Conservation (phyloP, 1,139 yeast species). For the Trichomonascaceae sp. region DNA sequence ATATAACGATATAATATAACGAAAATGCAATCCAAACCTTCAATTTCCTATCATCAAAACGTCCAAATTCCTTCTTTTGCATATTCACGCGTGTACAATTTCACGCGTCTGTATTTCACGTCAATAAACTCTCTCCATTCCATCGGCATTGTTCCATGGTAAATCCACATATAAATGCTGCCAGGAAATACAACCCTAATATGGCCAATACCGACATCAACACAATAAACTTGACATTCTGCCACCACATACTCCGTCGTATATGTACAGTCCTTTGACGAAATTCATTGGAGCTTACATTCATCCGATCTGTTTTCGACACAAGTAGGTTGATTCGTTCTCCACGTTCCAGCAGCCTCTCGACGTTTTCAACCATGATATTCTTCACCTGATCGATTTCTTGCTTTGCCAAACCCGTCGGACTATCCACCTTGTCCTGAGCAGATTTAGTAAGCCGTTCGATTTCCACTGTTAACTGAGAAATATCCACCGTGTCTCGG, state of each 20-base stretch:
- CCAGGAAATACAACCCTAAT: constrained; percentile 2
- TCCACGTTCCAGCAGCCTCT: constrained; percentile 62
- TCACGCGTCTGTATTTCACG: no score
- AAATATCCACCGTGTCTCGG: constrained; percentile 12
- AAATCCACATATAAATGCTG: constrained; percentile 9
- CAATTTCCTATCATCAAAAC: neutral
- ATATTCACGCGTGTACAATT: no score
- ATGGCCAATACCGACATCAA: neutral
- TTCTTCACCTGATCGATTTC: constrained; percentile 38
- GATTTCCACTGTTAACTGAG: constrained; percentile 16
- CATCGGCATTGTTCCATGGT: constrained; percentile 2
- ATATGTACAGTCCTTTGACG: constrained; percentile 64
- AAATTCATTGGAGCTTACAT: constrained; percentile 62
- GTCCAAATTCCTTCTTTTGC: no score
- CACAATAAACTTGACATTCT: constrained; percentile 23
- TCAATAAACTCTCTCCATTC: neutral
- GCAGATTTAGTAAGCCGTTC: constrained; percentile 20
- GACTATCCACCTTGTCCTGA: constrained; percentile 25
- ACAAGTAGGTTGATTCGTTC: constrained; percentile 71
- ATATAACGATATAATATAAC: neutral
- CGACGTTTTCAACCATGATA: constrained; percentile 39
- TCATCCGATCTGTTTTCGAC: constrained; percentile 73
- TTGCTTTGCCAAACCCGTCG: constrained; percentile 28
- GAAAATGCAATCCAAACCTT: no score
- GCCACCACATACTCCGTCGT: constrained; percentile 50